These are phyloP conservation scores for Suillus subluteus DNA, from an alignment of 768 basidiomycete species.

Conservation along the genomic window DNA sequence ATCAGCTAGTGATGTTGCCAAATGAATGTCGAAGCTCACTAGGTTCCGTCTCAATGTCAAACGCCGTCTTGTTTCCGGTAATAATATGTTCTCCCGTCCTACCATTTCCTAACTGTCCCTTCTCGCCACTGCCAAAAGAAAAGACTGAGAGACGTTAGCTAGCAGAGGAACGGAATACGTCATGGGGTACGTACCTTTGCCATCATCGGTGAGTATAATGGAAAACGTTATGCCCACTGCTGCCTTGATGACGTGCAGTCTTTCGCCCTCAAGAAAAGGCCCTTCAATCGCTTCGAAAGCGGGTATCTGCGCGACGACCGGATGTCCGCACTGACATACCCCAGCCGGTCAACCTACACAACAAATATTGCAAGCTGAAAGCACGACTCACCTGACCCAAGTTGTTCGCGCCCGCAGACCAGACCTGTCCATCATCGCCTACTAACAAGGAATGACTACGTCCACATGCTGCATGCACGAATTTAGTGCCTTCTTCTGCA, in stretches of 20 bases:
- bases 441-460: constrained; percentile 83
- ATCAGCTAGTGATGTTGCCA: constrained; percentile 1
- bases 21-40: constrained; percentile 41
- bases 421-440: constrained; percentile 78
- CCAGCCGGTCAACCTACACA: not conserved
- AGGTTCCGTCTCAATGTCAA: constrained; percentile 74
- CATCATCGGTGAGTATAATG: constrained; percentile 78
- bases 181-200: constrained; percentile 58
- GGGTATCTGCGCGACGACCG: constrained; percentile 63
- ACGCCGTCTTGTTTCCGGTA: constrained; percentile 82
- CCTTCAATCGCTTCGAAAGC: constrained; percentile 67
- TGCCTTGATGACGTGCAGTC: constrained; percentile 70
- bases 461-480: constrained; percentile 85
- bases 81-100: constrained; percentile 91
- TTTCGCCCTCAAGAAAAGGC: constrained; percentile 57
- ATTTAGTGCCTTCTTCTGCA: constrained; percentile 56
- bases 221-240: constrained; percentile 87
- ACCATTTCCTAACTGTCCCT: constrained; percentile 93
- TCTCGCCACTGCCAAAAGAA: constrained; percentile 88
- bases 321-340: constrained; percentile 67
- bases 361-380: not conserved
- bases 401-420: constrained; percentile 83
- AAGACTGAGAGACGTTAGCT: constrained; percentile 56
- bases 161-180: constrained; percentile 6
- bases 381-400: constrained; percentile 69